phyloP scores from a whole-genome alignment of 352 stramenopile species.

The Albugo candida region DNA sequence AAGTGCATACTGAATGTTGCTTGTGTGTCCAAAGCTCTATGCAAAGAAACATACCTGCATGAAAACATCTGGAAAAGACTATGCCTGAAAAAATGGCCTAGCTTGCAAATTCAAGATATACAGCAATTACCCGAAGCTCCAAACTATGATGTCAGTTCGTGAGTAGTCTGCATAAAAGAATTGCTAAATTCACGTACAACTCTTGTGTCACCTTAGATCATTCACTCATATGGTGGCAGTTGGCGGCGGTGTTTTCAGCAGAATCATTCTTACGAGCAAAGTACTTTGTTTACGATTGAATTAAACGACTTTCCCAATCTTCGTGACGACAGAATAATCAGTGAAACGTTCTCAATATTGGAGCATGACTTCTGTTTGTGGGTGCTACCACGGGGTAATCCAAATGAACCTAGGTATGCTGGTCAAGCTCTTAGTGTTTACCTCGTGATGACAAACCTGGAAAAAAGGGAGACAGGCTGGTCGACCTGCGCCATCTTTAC shows the following conservation, averaged over 20 bases:
- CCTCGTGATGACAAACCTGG: constrained; percentile 54
- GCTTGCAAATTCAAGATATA: constrained; percentile 27
- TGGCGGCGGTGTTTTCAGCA: constrained; percentile 54
- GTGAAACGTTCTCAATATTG: constrained; percentile 46
- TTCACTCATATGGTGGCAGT: constrained; percentile 48
- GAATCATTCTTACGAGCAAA: constrained; percentile 21
- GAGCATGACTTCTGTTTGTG: constrained; percentile 60
- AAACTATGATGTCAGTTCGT: constrained; percentile 45
- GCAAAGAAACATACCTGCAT: constrained; percentile 19
- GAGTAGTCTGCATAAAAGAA: background rate
- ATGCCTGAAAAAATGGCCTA: constrained; percentile 36
- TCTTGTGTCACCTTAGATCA: constrained; percentile 16
- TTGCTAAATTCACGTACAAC: background rate
- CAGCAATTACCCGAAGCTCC: constrained; percentile 46
- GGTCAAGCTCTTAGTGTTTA: constrained; percentile 53
- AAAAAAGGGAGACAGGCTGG: constrained; percentile 28
- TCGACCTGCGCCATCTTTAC: constrained; percentile 67
- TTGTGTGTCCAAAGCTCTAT: constrained; percentile 21
- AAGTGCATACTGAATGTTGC: constrained; percentile 28
- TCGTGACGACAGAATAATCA: constrained; percentile 43
- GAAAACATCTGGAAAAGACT: constrained; percentile 46
- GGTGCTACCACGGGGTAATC: constrained; percentile 65
- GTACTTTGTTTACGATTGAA: constrained; percentile 27
- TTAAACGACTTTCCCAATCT: constrained; percentile 25
- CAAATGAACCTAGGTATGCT: constrained; percentile 51